Conservation (phyloP, 768 basidiomycete genomes). For the Saitozyma sp. region DNA sequence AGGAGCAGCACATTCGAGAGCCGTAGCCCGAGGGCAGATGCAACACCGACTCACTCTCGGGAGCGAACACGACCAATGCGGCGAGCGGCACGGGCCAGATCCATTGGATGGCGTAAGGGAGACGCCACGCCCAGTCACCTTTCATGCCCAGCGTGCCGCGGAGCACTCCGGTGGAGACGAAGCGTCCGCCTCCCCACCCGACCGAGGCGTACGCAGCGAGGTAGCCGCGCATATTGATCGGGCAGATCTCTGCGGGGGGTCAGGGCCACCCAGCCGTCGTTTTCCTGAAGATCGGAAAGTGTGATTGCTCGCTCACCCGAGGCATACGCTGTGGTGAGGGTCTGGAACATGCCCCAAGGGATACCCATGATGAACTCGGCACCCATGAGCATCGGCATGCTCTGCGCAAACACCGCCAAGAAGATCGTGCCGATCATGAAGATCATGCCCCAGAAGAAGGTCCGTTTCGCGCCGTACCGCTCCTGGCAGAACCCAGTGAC, state of each 20-base stretch:
- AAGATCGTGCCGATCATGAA: slow-evolving; percentile 16
- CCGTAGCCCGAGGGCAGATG: slow-evolving; percentile 13
- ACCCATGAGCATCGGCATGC: slow-evolving; percentile 16
- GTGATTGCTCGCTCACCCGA: slow-evolving; percentile 18
- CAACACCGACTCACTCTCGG: slow-evolving; percentile 5
- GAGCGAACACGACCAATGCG: slow-evolving; percentile 16
- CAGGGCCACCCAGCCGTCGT: too few species aligned
- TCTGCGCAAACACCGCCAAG: slow-evolving; percentile 2
- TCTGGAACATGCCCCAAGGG: slow-evolving; percentile 42
- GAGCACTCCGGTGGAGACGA: slow-evolving; percentile 28
- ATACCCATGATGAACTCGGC: slow-evolving; percentile 41
- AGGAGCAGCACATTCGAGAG: neutral
- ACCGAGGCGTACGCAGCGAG: slow-evolving; percentile 24
- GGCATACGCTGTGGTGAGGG: slow-evolving; percentile 39
- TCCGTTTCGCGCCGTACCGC: slow-evolving; percentile 44
- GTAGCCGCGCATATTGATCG: slow-evolving; percentile 24
- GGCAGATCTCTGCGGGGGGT: slow-evolving; percentile 31
- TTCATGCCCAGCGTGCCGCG: slow-evolving; percentile 29
- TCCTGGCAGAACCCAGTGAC: slow-evolving; percentile 46
- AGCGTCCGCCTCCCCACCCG: slow-evolving; percentile 33
- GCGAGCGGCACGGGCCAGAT: slow-evolving; percentile 28
- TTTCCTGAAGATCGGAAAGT: slow-evolving; percentile 23
- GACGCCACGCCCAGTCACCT: slow-evolving; percentile 21
- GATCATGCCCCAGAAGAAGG: slow-evolving; percentile 40
- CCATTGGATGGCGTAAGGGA: slow-evolving; percentile 29